A percentile compares a stretch with the other conserved stretches of the same genome.
Evolutionary conservation across 2,329 filamentous ascomycete species (phyloP).

Genomic region (Neofusicoccum laricinum): DNA sequence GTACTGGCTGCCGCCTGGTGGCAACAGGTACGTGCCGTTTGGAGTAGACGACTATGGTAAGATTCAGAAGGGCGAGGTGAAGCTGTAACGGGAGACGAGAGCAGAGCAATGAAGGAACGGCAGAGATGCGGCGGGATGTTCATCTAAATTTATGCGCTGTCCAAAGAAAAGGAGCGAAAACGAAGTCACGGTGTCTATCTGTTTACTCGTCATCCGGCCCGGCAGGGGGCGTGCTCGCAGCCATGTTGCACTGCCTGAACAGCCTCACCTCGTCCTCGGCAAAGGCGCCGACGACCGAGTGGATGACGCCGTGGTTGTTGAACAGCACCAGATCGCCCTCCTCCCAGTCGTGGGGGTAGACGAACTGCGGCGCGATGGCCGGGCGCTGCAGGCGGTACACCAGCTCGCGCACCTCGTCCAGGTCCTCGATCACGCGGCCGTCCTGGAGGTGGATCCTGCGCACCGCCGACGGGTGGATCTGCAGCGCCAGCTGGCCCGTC

Average conservation of each 20-base stretch:
- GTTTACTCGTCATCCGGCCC: conserved; percentile 2
- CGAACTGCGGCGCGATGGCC: conserved; percentile 64
- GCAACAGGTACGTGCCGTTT: conserved; percentile 39
- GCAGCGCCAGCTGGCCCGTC: conserved; percentile 66
- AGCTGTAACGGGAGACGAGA: conserved; percentile 16
- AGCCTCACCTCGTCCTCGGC: conserved; percentile 68
- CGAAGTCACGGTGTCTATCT: too few relatives aligned
- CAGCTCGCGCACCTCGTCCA: conserved; percentile 64
- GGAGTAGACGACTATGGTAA: conserved; percentile 34
- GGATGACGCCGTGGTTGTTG: conserved; percentile 72
- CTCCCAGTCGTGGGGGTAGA: conserved; percentile 75
- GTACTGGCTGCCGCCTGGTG: conserved; percentile 40
- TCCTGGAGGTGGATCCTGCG: conserved; percentile 66
- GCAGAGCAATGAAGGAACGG: neutral
- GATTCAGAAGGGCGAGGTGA: conserved; percentile 29
- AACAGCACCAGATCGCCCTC: conserved; percentile 75
- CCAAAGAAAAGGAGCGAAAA: neutral
- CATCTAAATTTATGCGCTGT: neutral
- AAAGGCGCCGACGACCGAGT: conserved; percentile 74
- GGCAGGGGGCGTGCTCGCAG: conserved; percentile 47
- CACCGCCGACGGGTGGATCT: conserved; percentile 71
- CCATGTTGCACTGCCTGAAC: conserved; percentile 77
- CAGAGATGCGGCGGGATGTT: neutral
- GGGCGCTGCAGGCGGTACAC: conserved; percentile 71
- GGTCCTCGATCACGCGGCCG: conserved; percentile 66